Base-by-base conservation (phyloP, 306 rosid genomes). In the Clitoria ternatea region DNA sequence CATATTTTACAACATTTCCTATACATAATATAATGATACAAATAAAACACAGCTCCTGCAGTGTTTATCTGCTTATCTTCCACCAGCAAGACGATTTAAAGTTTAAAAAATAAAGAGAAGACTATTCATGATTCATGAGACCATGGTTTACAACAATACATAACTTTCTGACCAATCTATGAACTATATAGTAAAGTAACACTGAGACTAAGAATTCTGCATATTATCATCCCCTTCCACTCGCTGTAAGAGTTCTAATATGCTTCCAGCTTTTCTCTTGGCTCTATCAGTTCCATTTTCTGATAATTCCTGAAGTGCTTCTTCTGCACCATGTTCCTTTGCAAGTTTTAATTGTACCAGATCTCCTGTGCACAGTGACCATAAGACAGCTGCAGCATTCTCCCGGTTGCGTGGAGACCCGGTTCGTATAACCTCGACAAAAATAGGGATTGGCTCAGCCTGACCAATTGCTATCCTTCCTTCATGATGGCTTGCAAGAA, bases 261-360 rank as follows among this genome's bases (percentile, higher is more conserved):
- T 77, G 66, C 75, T 87, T 69, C 78, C 87, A 39, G 97, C 99
- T 82, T 95, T 95, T 77, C 99, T 91, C 86, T 86, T 95, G 30
- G 96, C 99, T 79, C 99, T 86, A 18, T 91, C 97, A 42, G 96
- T 95, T 69, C 99, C 99, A 79, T 73, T 95, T 74, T 91, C 99
- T 4, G 96, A 86, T 37, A 95, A 77, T 61, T 88, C 96, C 65
- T 81, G 85, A 82, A 95, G 65, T 63, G 88, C 96, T 74, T 79
- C 86, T 70, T 79, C 92, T 22, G 96, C 97, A 59, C 99, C 97
- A 62, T 83, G 85, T 39, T 89, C 91, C 75, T 82, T 86, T 45
- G 97, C 92, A 26, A 86, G 74, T 77, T 87, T 83, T 84, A 95
- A 56, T 78, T 83, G 96, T 85, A 77, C 69, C 2, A 27, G 3